These are phyloP conservation scores for Schizosaccharomyces osmophilus DNA, from an alignment of 805 yeast species.

Conservation along the genomic window DNA sequence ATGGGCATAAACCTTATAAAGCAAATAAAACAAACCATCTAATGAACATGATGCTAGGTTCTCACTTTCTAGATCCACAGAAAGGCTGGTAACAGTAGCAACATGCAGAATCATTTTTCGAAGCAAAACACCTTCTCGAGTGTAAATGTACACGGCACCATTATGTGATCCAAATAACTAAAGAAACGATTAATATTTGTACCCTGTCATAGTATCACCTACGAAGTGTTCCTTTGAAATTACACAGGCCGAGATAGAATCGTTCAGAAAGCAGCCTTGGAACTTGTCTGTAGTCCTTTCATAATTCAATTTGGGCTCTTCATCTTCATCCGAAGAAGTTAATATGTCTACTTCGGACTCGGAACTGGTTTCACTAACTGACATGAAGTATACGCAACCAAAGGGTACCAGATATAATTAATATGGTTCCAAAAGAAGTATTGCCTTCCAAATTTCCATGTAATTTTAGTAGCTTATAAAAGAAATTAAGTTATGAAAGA, in stretches of 20 bases:
- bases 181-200: constrained; percentile 24
- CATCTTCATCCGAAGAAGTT: constrained; percentile 17
- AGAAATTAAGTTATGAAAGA: too few species aligned
- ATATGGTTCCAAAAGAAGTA: too few species aligned
- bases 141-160: background rate
- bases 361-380: background rate
- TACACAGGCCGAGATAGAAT: constrained; percentile 50
- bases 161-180: constrained; percentile 1
- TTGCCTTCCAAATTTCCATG: too few species aligned
- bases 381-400: background rate
- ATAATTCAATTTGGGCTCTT: constrained; percentile 49
- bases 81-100: constrained; percentile 54
- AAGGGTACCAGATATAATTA: too few species aligned
- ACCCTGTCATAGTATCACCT: constrained; percentile 78
- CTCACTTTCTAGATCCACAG: constrained; percentile 34
- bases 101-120: constrained; percentile 65
- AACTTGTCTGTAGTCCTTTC: constrained; percentile 48
- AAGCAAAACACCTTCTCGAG: constrained; percentile 11
- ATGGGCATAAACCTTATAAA: background rate
- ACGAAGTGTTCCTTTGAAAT: constrained; percentile 37
- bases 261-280: constrained; percentile 40
- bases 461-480: too few species aligned
- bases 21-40: constrained; percentile 59
- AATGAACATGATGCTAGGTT: constrained; percentile 72
- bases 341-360: constrained; percentile 7